A percentile compares a stretch with the other conserved stretches of the same genome.
Evolutionary conservation across 768 basidiomycete genomes (phyloP).

Genomic region (Amanita pallidorosea): DNA sequence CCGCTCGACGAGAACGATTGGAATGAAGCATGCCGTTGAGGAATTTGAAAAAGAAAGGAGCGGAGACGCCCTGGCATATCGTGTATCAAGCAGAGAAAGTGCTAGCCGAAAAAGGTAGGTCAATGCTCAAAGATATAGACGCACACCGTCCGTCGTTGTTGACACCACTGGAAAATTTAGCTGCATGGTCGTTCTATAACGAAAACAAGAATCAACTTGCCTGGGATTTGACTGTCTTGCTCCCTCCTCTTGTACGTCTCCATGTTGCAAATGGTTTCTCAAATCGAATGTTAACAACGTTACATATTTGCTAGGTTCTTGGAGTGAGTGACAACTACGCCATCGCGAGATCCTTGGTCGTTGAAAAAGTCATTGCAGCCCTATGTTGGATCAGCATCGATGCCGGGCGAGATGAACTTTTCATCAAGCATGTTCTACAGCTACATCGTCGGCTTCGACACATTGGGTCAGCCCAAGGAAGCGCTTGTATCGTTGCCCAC

Average conservation of each 20-base stretch:
- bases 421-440: neutral
- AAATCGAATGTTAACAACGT: too few species aligned
- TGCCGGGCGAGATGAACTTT: neutral
- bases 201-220: slow-evolving; percentile 28
- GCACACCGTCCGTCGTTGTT: too few species aligned
- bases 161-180: slow-evolving; percentile 13
- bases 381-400: neutral
- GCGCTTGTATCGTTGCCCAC: neutral
- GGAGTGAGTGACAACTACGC: neutral
- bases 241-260: slow-evolving; percentile 41
- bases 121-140: neutral
- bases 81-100: slow-evolving; percentile 59
- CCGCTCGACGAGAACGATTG: slow-evolving; percentile 44
- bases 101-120: slow-evolving; percentile 46
- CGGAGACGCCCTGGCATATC: slow-evolving; percentile 20
- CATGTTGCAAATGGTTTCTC: neutral
- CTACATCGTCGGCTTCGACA: neutral
- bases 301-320: neutral
- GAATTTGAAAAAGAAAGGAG: slow-evolving; percentile 38
- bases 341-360: neutral
- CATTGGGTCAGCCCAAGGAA: neutral
- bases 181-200: slow-evolving; percentile 33
- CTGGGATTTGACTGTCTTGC: slow-evolving; percentile 43
- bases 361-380: neutral
- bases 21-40: slow-evolving; percentile 39